These are phyloP conservation scores for Trametes pubescens DNA, from an alignment of 1,284 basidiomycete species.

Conservation along the genomic window DNA sequence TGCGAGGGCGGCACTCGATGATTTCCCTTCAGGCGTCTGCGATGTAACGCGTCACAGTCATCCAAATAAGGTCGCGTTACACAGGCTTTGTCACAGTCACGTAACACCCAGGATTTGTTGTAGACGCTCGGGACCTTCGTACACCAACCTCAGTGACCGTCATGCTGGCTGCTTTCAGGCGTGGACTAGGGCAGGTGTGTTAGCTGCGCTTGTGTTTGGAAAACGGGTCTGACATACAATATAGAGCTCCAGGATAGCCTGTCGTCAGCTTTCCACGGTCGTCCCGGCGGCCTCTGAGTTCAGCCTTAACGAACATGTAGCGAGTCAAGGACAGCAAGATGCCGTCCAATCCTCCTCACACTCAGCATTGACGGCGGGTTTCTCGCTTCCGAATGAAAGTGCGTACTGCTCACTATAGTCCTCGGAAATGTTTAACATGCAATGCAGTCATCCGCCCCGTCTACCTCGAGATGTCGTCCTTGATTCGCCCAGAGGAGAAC, in stretches of 20 bases:
- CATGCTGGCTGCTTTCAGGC: conserved; percentile 42
- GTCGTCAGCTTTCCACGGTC: conserved; percentile 31
- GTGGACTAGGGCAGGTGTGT: conserved; percentile 39
- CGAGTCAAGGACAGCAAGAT: conserved; percentile 16
- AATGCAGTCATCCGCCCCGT: conserved; percentile 56
- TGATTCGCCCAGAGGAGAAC: conserved; percentile 55
- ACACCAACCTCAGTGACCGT: conserved; percentile 20
- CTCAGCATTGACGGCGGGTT: neutral
- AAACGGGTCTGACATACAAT: neutral
- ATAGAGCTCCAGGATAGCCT: conserved; percentile 20
- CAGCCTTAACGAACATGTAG: neutral
- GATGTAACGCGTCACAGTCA: conserved; percentile 6
- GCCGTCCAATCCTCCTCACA: conserved; percentile 5
- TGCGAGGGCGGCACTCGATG: conserved; percentile 32
- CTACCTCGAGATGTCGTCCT: conserved; percentile 64
- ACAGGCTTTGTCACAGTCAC: neutral
- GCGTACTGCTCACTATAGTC: neutral
- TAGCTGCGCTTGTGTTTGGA: neutral
- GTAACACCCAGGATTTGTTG: conserved; percentile 2
- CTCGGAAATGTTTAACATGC: conserved; percentile 1
- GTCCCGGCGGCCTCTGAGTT: conserved; percentile 15
- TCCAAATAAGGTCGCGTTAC: conserved; percentile 12
- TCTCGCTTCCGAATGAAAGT: neutral
- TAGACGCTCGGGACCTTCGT: conserved; percentile 20
- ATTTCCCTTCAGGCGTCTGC: conserved; percentile 30